Base-by-base conservation (phyloP, 169 alveolate species). In the Cardiosporidium cionae region DNA sequence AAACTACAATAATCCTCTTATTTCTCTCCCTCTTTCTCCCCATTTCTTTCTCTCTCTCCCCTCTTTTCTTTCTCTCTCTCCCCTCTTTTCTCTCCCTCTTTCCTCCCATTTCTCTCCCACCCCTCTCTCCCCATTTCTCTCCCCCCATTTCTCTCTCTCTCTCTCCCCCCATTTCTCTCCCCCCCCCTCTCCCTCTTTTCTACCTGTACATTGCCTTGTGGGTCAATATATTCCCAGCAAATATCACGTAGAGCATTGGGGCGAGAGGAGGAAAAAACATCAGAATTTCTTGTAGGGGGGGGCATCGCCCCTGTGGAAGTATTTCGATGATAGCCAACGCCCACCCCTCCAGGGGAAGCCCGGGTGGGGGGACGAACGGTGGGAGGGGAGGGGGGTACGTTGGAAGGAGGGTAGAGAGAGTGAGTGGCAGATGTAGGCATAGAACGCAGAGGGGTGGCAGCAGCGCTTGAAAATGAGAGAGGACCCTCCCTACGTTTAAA, bases 211-310 rank as follows among this genome's bases (percentile, higher is more conserved):
- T 75, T 72, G 3, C 88, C 88, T 68, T 78, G 78, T 16, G 88
- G 88, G 69, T 83, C 88, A 9, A 83, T 76, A 69, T 83, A 83
- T 58, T 83, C 84, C 88, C 88, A 83, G 68, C 88, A 83, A 32
- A 66, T 78, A 29, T 83, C 88, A 5, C 68, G 62, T 79, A 74
- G 52, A 16, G 78, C 85, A 70, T 83, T 85, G 7, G 85, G 85
- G 66, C 36, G 66, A 72, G 4, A 53, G n/a, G 16, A 69, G 76
- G 25, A 66, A 76, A 22, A 69, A 53, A 67, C 65, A 64, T 37
- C 16, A 54, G 70, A 29, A 68, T 73, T 44, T 52, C 74, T 9
- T 74, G 44, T 63, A 35, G 76, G 27, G 31, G 37, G 70, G 35
- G 68, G 16, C 74, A 78, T 37, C 65, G 35, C 9, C 53, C 81